phyloP scores from a whole-genome alignment of 345 rosid species.

The Arabidopsis suecica region DNA sequence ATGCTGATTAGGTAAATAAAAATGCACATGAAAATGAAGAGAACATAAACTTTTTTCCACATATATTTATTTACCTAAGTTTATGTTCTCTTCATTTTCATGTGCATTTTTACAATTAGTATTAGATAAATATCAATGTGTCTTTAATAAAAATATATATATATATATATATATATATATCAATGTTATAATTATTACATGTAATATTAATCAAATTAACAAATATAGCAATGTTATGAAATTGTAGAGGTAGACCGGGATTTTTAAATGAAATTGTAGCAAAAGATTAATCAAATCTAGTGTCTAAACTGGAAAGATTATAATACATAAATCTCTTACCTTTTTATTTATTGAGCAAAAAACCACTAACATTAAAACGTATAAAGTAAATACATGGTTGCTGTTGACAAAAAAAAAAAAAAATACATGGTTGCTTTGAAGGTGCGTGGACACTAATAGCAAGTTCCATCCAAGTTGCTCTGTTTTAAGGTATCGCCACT shows the following conservation, averaged over 20 bases:
- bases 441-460: background rate
- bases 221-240: background rate
- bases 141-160: no score
- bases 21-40: no score
- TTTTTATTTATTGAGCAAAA: background rate
- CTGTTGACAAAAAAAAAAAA: no score
- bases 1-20: no score
- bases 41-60: no score
- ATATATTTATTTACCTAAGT: background rate
- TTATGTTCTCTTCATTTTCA: background rate
- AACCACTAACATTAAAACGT: background rate
- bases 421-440: background rate
- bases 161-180: no score
- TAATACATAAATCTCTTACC: background rate
- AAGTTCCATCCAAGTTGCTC: slow-evolving; percentile 21
- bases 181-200: background rate
- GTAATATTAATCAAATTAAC: background rate
- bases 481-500: slow-evolving; percentile 18
- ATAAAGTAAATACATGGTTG: background rate
- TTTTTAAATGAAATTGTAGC: background rate
- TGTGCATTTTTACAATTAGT: background rate
- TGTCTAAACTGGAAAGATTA: background rate
- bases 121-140: no score
- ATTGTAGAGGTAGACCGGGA: background rate
- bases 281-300: background rate